phyloP scores from a whole-genome alignment of 768 basidiomycete species.

The Sporobolomyces phaffii region DNA sequence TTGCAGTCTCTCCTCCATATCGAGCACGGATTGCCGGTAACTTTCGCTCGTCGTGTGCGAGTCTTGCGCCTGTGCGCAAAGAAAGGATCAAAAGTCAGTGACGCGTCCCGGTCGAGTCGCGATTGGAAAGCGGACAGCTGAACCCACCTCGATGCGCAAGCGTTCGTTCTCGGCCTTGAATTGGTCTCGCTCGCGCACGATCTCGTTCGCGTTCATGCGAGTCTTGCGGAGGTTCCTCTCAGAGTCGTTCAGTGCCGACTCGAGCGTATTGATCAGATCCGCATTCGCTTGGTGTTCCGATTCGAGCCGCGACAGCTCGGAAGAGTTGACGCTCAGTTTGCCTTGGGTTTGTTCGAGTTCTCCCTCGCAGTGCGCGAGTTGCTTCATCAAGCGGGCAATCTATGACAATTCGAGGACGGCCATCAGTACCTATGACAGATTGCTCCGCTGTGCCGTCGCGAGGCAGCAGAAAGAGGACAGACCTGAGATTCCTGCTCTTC shows the following conservation, averaged over 20 bases:
- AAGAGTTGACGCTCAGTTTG: neutral
- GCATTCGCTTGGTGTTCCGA: conserved; percentile 83
- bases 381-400: conserved; percentile 90
- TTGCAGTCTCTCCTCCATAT: conserved; percentile 63
- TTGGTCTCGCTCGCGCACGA: conserved; percentile 76
- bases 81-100: conserved; percentile 36
- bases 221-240: conserved; percentile 94
- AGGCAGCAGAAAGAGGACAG: neutral
- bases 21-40: conserved; percentile 52
- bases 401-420: too few relatives aligned
- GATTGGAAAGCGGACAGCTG: conserved; percentile 58
- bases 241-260: conserved; percentile 78
- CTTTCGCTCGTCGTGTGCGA: conserved; percentile 73
- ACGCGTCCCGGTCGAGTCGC: neutral
- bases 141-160: conserved; percentile 69
- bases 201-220: conserved; percentile 84
- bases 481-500: conserved; percentile 40
- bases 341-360: conserved; percentile 69
- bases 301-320: conserved; percentile 88
- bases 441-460: too few relatives aligned
- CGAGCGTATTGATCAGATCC: conserved; percentile 76
- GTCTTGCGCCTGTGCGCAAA: conserved; percentile 74
- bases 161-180: conserved; percentile 60
- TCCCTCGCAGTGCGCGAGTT: conserved; percentile 81
- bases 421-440: neutral